Evolutionary conservation across 306 rosid genomes (phyloP).

Genomic region (Albizia julibrissin): DNA sequence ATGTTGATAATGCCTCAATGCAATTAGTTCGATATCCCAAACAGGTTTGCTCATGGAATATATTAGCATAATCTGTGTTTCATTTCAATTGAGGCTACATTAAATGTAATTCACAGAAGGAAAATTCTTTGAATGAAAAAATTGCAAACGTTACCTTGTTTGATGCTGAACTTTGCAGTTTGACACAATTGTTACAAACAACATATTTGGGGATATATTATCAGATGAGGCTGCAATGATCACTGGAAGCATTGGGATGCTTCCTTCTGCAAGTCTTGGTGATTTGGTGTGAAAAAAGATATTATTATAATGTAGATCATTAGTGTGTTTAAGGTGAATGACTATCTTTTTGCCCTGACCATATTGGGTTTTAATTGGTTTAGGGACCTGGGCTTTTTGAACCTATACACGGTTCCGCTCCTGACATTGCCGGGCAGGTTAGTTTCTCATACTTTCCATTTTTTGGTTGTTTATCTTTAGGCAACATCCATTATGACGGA

Average conservation of each 20-base stretch:
- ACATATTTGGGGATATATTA: conserved; percentile 93
- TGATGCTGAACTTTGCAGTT: conserved; percentile 58
- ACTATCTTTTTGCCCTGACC: conserved; percentile 13
- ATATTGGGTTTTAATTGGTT: conserved; percentile 31
- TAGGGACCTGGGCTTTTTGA: conserved; percentile 98
- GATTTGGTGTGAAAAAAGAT: conserved; percentile 56
- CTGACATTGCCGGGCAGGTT: conserved; percentile 99
- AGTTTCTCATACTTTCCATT: conserved; percentile 28
- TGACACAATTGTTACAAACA: conserved; percentile 91
- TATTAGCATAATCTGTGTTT: conserved; percentile 26
- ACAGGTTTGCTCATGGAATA: conserved; percentile 66
- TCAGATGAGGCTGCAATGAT: conserved; percentile 98
- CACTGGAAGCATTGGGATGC: conserved; percentile 99
- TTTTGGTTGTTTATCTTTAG: background rate
- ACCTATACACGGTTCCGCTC: conserved; percentile 98
- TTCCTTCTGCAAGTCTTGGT: conserved; percentile 94
- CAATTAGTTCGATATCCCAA: conserved; percentile 89
- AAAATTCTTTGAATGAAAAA: conserved; percentile 23
- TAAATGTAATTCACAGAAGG: conserved; percentile 10
- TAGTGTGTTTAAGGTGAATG: conserved; percentile 6
- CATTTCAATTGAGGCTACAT: conserved; percentile 16
- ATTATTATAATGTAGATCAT: conserved; percentile 26
- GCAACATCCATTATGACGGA: background rate
- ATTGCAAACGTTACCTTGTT: conserved; percentile 27
- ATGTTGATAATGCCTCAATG: conserved; percentile 95